A percentile compares a stretch with the other conserved stretches of the same genome.
Evolutionary conservation across 2,329 filamentous ascomycete species (phyloP).

Genomic region (Neofusicoccum sp.): DNA sequence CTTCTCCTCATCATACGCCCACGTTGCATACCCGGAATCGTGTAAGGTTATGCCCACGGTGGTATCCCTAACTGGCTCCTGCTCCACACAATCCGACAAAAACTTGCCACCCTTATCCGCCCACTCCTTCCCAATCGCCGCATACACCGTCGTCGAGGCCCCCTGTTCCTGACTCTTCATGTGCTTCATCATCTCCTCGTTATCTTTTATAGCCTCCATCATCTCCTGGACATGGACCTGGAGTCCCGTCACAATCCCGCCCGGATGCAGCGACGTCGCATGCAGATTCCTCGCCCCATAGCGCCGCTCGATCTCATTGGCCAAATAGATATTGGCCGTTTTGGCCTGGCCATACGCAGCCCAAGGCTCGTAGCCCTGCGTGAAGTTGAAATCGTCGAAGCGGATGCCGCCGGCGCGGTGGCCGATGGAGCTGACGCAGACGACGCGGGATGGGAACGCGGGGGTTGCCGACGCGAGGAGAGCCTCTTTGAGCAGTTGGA

Average conservation of each 20-base stretch:
- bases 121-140: too few relatives aligned
- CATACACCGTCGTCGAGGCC: too few relatives aligned
- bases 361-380: conserved; percentile 41
- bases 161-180: too few relatives aligned
- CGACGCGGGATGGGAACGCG: conserved; percentile 33
- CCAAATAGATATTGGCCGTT: conserved; percentile 31
- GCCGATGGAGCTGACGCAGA: conserved; percentile 32
- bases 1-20: too few relatives aligned
- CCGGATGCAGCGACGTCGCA: conserved; percentile 35
- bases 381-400: conserved; percentile 46
- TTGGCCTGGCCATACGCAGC: conserved; percentile 27
- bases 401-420: conserved; percentile 33
- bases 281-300: conserved; percentile 24
- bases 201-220: too few relatives aligned
- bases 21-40: too few relatives aligned
- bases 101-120: too few relatives aligned
- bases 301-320: conserved; percentile 22
- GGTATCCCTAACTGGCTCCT: too few relatives aligned
- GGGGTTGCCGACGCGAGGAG: conserved; percentile 32
- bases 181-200: too few relatives aligned
- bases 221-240: conserved; percentile 28
- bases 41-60: too few relatives aligned
- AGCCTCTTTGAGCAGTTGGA: conserved; percentile 45
- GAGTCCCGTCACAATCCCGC: conserved; percentile 44
- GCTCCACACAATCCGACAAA: too few relatives aligned